Base-by-base conservation (phyloP, 2,329 filamentous ascomycete genomes). In the Rhynchosporium agropyri region DNA sequence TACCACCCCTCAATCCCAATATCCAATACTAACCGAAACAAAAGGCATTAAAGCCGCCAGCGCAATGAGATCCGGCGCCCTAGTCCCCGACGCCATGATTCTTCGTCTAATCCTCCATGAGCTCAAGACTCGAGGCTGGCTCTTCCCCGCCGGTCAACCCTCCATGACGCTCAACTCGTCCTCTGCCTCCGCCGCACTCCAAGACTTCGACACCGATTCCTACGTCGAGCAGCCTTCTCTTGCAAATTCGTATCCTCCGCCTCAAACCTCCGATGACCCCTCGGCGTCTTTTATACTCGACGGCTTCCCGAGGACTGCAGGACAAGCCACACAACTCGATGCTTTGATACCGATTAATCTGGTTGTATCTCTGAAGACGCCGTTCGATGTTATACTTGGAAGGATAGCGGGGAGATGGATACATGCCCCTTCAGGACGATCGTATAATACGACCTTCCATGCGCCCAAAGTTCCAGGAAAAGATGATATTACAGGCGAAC, bases 391-490 rank as follows among this genome's bases (percentile, higher is more conserved):
- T 65, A 92, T 99, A 65, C 83, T 98, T 68, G 87, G 92, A 70
- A 89, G 95, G 61, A 97, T 99, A 70, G 87, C 90, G 49, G 92
- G 92, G 58, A 89, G 95, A 62, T 97, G 93, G 93, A 89, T 97
- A 46, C 95, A 99, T 77, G 90, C 90, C 72, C 87, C 92, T 0
- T 96, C 92, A 0, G 95, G 95, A 1, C 84, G 95, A 33, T 89
- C 97, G 15, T 99, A 99, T 81, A 99, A 99, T 76, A 96, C 92
- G 2, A 88, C 88, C 0, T 99, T 97, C 80, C 92, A 98, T 74
- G 84, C 90, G 7, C 95, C 95, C 0, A 89, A 88, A 68, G 86
- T 93, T 1, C 78, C 86, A 0, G 94, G 95, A 31, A 85, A 82
- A 69, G 95, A 99, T 77, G 95, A 99, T 75, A 74, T 97, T 54